Conservation (phyloP, 179 eudicot genomes). For the Actinidia chinensis region DNA sequence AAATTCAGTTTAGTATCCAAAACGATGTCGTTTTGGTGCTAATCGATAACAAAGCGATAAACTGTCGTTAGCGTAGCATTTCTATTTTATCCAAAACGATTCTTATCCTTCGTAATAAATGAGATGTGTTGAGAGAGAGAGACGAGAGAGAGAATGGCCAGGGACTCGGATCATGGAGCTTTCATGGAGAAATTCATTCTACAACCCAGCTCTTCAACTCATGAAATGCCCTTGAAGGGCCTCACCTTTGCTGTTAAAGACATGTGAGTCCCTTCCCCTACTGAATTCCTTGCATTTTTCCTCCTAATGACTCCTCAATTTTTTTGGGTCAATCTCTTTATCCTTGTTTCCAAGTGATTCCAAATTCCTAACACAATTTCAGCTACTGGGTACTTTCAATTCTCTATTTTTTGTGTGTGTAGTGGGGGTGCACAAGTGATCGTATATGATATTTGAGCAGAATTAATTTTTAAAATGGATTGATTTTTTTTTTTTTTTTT, state of each 20-base stretch:
- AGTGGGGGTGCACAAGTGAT: no score
- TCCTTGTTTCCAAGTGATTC: neutral
- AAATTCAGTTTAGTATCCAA: no score
- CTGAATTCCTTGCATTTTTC: neutral
- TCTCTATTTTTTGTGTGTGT: no score
- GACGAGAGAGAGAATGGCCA: conserved; percentile 26
- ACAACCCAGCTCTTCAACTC: conserved; percentile 27
- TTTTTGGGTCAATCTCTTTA: neutral
- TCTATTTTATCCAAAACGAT: no score
- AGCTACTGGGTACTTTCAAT: neutral
- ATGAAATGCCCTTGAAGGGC: conserved; percentile 56
- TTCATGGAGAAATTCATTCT: conserved; percentile 59
- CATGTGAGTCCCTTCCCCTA: conserved; percentile 46
- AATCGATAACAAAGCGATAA: no score
- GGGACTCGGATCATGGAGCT: conserved; percentile 50
- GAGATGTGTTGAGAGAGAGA: no score
- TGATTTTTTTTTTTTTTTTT: no score
- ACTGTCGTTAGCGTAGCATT: no score
- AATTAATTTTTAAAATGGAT: no score
- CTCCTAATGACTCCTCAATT: neutral
- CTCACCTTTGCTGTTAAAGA: conserved; percentile 94
- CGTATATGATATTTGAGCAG: no score
- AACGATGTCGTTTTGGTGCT: no score
- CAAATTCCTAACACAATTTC: neutral
- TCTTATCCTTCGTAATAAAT: no score